Evolutionary conservation across 1,284 basidiomycete species (phyloP).

Genomic region (Cryptococcus sp.): DNA sequence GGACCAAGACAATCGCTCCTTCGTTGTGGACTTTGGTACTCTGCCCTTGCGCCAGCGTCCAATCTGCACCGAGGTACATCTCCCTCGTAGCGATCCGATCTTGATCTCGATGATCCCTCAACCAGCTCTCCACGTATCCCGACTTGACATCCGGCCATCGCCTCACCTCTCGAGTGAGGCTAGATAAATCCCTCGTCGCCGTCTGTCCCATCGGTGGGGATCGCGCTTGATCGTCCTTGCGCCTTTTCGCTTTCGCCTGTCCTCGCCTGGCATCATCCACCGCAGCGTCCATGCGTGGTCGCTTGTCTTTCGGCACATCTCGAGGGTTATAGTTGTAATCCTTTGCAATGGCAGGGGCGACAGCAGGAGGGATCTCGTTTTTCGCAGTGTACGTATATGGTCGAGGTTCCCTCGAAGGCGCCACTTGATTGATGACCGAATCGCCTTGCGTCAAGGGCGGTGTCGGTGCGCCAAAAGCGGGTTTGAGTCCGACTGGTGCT

Average conservation of each 20-base stretch:
- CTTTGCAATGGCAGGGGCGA: conserved; percentile 3
- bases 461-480: conserved; percentile 2
- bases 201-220: not conserved
- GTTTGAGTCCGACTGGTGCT: conserved; percentile 3
- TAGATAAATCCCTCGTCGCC: conserved; percentile 15
- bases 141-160: conserved; percentile 31
- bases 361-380: conserved; percentile 9
- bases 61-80: conserved; percentile 28
- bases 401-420: conserved; percentile 27
- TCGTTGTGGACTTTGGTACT: conserved; percentile 12
- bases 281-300: conserved; percentile 39
- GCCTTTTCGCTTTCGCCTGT: conserved; percentile 21
- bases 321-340: conserved; percentile 36
- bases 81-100: conserved; percentile 15
- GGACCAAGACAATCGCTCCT: conserved; percentile 31
- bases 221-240: conserved; percentile 35
- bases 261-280: conserved; percentile 32
- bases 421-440: conserved; percentile 31
- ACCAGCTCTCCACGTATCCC: conserved; percentile 9
- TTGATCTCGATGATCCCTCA: conserved; percentile 14
- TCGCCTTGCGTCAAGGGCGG: conserved; percentile 2
- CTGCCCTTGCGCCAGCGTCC: conserved; percentile 23
- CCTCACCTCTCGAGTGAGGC: conserved; percentile 19
- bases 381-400: conserved; percentile 31
- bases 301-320: conserved; percentile 16